Conservation (phyloP, 495 filamentous ascomycete species). For the Diplogelasinospora grovesii region DNA sequence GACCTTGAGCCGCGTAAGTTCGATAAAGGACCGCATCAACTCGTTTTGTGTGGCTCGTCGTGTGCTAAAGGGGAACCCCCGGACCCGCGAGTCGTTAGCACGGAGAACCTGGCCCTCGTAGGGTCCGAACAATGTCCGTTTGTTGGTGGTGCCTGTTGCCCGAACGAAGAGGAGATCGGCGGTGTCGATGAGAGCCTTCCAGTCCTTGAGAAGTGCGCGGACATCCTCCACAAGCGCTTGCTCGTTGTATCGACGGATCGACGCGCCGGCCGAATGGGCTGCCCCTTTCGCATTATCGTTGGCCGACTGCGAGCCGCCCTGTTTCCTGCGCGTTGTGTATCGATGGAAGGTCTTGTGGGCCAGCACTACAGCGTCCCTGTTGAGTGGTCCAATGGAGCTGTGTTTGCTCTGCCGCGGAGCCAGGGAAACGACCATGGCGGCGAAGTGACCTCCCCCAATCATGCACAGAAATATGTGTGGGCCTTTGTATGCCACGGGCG, state of each 20-base stretch:
- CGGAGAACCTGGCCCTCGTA: conserved; percentile 82
- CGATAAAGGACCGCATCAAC: conserved; percentile 86
- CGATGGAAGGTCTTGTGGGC: conserved; percentile 97
- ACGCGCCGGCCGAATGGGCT: conserved; percentile 89
- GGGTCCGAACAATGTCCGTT: conserved; percentile 78
- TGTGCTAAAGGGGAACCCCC: conserved; percentile 91
- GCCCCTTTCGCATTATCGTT: conserved; percentile 86
- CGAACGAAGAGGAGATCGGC: conserved; percentile 81
- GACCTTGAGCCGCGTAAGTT: conserved; percentile 84
- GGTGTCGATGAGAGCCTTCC: conserved; percentile 76
- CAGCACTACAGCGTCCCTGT: conserved; percentile 75
- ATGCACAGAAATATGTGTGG: conserved; percentile 94
- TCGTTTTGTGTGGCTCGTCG: conserved; percentile 90
- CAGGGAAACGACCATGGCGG: conserved; percentile 88
- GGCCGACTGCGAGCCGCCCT: conserved; percentile 89
- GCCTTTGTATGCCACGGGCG: conserved; percentile 46
- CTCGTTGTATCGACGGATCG: conserved; percentile 88
- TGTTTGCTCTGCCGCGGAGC: conserved; percentile 71
- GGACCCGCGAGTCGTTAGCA: conserved; percentile 73
- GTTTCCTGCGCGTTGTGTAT: conserved; percentile 92
- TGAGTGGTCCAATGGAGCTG: conserved; percentile 54
- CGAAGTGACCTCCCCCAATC: conserved; percentile 97
- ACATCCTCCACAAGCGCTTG: conserved; percentile 79
- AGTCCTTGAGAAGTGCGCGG: conserved; percentile 66
- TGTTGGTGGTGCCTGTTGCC: conserved; percentile 78